Conservation (phyloP, 306 rosid genomes). For the Mimosa bimucronata region DNA sequence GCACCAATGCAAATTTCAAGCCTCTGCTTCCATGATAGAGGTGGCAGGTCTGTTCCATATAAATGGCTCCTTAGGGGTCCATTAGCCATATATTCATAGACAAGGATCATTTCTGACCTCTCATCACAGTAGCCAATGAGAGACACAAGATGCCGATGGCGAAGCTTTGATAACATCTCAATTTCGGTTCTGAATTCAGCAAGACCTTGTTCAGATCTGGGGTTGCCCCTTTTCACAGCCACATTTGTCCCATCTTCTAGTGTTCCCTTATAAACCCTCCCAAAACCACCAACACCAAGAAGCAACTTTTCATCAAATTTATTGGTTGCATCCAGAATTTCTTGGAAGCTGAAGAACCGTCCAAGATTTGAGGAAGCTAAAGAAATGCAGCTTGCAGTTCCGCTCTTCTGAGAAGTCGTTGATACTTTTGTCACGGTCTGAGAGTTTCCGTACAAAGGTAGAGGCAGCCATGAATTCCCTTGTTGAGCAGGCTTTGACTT, state of each 20-base stretch:
- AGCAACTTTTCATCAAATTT: slow-evolving; percentile 84
- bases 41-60: slow-evolving; percentile 87
- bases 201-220: slow-evolving; percentile 94
- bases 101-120: slow-evolving; percentile 94
- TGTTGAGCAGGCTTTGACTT: slow-evolving; percentile 63
- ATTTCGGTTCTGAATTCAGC: slow-evolving; percentile 96
- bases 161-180: slow-evolving; percentile 95
- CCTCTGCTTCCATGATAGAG: slow-evolving; percentile 86
- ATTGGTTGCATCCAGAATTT: slow-evolving; percentile 82
- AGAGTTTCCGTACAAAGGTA: slow-evolving; percentile 87
- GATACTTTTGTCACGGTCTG: slow-evolving; percentile 88
- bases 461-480: slow-evolving; percentile 76
- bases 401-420: slow-evolving; percentile 84
- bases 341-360: slow-evolving; percentile 80
- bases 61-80: slow-evolving; percentile 96
- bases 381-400: slow-evolving; percentile 88
- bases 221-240: slow-evolving; percentile 93
- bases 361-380: slow-evolving; percentile 80
- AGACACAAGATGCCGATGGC: slow-evolving; percentile 95
- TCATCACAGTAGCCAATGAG: slow-evolving; percentile 97
- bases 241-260: slow-evolving; percentile 86
- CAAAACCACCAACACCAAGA: slow-evolving; percentile 97
- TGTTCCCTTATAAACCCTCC: slow-evolving; percentile 86
- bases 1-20: slow-evolving; percentile 97
- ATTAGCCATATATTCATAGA: slow-evolving; percentile 96